Conservation (phyloP, 176 grass and related monocot genomes). For the Ensete ventricosum region DNA sequence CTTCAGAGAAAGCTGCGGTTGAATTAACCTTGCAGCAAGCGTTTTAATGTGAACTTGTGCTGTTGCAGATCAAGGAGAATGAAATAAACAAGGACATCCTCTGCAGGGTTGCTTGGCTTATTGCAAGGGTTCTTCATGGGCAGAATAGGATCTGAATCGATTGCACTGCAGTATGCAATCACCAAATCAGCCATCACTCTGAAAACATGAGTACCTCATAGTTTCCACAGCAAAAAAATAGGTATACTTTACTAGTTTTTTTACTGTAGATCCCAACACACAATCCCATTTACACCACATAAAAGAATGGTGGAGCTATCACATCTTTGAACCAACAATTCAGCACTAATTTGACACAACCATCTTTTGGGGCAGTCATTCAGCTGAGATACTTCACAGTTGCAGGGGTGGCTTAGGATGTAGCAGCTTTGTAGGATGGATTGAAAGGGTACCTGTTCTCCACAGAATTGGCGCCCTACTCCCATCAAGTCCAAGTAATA, state of each 20-base stretch:
- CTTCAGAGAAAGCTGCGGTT: too few relatives aligned
- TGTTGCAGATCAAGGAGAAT: too few relatives aligned
- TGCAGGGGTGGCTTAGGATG: background rate
- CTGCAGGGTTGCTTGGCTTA: too few relatives aligned
- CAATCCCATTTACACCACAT: background rate
- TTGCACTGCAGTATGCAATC: background rate
- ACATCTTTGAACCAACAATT: background rate
- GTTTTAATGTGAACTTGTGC: too few relatives aligned
- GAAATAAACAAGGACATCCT: too few relatives aligned
- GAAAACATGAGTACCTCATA: background rate
- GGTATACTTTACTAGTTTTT: background rate
- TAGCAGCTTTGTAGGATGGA: slow-evolving; percentile 24
- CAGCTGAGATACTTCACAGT: background rate
- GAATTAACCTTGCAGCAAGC: too few relatives aligned
- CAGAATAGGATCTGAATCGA: too few relatives aligned
- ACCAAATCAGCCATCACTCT: background rate
- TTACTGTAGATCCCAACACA: background rate
- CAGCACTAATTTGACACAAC: too few relatives aligned
- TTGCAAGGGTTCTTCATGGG: too few relatives aligned
- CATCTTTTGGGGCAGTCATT: background rate
- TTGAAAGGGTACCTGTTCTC: slow-evolving; percentile 32
- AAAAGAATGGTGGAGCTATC: background rate
- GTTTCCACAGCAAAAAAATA: background rate
- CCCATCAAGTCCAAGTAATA: slow-evolving; percentile 80
- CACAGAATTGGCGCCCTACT: slow-evolving; percentile 36